phyloP scores from a whole-genome alignment of 2,329 filamentous ascomycete species.

The Fusarium sp. region DNA sequence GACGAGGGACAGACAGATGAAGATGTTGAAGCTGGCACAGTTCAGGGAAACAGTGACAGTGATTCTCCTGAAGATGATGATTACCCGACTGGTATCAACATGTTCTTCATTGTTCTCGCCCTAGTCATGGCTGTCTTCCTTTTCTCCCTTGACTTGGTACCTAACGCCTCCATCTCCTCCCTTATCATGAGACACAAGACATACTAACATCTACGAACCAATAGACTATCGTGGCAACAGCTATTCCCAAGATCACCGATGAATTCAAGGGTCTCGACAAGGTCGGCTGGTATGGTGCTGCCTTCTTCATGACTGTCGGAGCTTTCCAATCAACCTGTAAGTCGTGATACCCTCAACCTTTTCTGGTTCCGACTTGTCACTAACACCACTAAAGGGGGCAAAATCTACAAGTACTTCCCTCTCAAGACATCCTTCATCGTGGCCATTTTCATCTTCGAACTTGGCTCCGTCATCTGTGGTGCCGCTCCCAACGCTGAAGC shows the following conservation, averaged over 20 bases:
- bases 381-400: constrained; percentile 54
- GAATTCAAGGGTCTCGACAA: constrained; percentile 63
- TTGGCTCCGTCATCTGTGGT: constrained; percentile 64
- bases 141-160: constrained; percentile 60
- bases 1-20: constrained; percentile 39
- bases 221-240: constrained; percentile 67
- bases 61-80: constrained; percentile 46
- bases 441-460: constrained; percentile 63
- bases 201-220: constrained; percentile 7
- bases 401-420: constrained; percentile 63
- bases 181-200: background rate
- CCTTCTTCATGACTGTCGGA: constrained; percentile 63
- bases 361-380: background rate
- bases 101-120: constrained; percentile 59
- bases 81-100: constrained; percentile 54
- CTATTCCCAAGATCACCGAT: constrained; percentile 66
- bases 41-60: constrained; percentile 33
- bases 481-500: constrained; percentile 59
- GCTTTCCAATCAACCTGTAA: constrained; percentile 58
- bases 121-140: constrained; percentile 61
- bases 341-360: constrained; percentile 23
- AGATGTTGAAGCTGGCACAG: constrained; percentile 35
- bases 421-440: constrained; percentile 62
- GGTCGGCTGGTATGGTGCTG: constrained; percentile 69
- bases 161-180: constrained; percentile 15